Base-by-base conservation (phyloP, 2,329 filamentous ascomycete genomes). In the Trichoderma lentiforme region DNA sequence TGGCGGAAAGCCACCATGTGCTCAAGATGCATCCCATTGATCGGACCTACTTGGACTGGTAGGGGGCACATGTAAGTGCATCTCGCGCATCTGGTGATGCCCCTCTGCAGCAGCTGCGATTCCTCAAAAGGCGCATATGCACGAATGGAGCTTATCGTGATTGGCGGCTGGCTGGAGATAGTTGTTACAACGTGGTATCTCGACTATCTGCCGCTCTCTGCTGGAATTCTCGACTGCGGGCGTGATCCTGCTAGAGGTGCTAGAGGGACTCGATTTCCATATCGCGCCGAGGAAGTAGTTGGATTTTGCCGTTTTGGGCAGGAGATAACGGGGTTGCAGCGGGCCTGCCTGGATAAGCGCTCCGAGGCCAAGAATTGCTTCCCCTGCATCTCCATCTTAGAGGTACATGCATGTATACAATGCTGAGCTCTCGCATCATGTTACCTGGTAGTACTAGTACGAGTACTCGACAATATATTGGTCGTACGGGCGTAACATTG, bases 341-440 rank as follows among this genome's bases (percentile, higher is more conserved):
- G 65, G 51, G 51, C 64, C 63, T 66, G 63, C 63, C 64, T 68
- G 64, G 64, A 68, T 68, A 68, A 68, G 53, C 36, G 65, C 53
- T n/a, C 56, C 53, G 65, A 68, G 53, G n/a, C 65, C 56, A 60
- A 47, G 53, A 68, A 47, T 24, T 47, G 11, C 9, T 18, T n/a
- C 65, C 65, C 65, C 64, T 67, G 36, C 32, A n/a, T 58, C 53
- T 43, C 65, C 56, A 60, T 43, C 36, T 68, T 43, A 24, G 28
- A 36, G 15, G 18, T 53, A 53, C 24, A 32, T 32, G 56, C 30
- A 32, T n/a, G 15, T 58, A 28, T n/a, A 58, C 24, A 30, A 58
- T 34, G 26, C 57, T 34, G 57, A 60, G 57, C 57, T 34, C n/a
- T 53, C 47, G 47, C 47, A 21, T 53, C 47, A 53, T 53, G 47